Conservation (phyloP, 495 filamentous ascomycete genomes). For the Hypoxylon cercidicola region DNA sequence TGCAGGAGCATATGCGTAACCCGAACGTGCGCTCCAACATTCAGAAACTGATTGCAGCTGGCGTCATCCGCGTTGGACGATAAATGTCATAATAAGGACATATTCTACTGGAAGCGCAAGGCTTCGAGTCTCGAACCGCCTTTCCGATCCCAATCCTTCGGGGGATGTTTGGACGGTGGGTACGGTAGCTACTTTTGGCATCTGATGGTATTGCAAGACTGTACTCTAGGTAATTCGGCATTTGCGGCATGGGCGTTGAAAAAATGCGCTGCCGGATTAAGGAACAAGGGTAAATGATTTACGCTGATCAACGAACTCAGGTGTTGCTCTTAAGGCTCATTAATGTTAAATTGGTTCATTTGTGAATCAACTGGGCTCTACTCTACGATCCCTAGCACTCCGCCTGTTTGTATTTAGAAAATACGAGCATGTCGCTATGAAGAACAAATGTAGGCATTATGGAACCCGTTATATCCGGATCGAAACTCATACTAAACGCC, state of each 20-base stretch:
- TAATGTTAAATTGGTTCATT: not conserved
- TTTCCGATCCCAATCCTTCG: conserved; percentile 1
- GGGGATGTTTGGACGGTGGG: not conserved
- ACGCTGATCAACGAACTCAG: conserved; percentile 23
- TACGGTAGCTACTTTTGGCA: not conserved
- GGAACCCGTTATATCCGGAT: too few relatives aligned
- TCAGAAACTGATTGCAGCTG: conserved; percentile 90
- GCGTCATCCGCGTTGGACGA: conserved; percentile 85
- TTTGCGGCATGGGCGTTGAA: conserved; percentile 34
- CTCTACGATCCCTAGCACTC: too few relatives aligned
- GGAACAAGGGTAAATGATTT: conserved; percentile 28
- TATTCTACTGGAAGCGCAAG: not conserved
- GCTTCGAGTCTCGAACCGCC: not conserved
- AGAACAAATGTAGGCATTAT: too few relatives aligned
- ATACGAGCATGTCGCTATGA: too few relatives aligned
- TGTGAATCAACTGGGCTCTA: not conserved
- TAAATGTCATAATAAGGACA: conserved; percentile 40
- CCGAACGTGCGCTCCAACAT: conserved; percentile 83
- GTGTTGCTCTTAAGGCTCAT: not conserved
- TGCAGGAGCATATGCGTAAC: conserved; percentile 98
- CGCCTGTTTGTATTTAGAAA: too few relatives aligned
- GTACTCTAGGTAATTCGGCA: conserved; percentile 31
- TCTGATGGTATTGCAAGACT: conserved; percentile 10
- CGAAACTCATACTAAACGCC: too few relatives aligned
- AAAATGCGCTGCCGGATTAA: conserved; percentile 29